Conservation (phyloP, 306 rosid species). For the Castanea mollissima region DNA sequence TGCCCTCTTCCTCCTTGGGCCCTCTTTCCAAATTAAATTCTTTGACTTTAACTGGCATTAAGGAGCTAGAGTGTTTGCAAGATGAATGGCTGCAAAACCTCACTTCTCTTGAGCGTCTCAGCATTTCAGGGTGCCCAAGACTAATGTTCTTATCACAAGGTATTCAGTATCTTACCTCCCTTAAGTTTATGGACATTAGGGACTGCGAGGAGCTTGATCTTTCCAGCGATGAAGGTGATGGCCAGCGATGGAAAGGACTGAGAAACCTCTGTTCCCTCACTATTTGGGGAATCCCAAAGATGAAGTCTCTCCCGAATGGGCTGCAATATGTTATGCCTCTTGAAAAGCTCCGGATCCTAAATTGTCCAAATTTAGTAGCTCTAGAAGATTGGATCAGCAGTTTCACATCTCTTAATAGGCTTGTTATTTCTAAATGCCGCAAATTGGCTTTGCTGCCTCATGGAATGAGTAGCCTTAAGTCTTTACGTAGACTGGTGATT, state of each 20-base stretch:
- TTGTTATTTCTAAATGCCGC: no score
- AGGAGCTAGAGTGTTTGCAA: neutral
- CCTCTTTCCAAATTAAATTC: no score
- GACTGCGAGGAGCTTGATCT: neutral
- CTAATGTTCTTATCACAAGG: neutral
- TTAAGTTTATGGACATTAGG: neutral
- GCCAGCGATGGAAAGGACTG: no score
- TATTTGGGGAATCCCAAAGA: neutral
- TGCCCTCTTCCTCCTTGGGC: no score
- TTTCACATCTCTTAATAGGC: constrained; percentile 4
- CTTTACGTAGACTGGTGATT: neutral
- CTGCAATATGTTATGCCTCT: no score
- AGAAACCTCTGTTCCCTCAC: neutral
- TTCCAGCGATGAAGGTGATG: neutral
- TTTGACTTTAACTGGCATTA: no score
- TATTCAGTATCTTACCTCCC: neutral
- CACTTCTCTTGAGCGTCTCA: neutral
- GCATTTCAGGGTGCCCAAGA: neutral
- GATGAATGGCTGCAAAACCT: neutral
- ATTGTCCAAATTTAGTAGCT: no score
- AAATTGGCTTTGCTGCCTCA: neutral
- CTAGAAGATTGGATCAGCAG: no score
- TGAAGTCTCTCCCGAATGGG: neutral
- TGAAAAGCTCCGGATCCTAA: no score
- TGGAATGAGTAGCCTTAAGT: neutral